Percentiles rank a stretch among this genome's conserved stretches.
Evolutionary conservation across 352 stramenopile genomes (phyloP).

Genomic region (Globisporangium rhizosaccharum): DNA sequence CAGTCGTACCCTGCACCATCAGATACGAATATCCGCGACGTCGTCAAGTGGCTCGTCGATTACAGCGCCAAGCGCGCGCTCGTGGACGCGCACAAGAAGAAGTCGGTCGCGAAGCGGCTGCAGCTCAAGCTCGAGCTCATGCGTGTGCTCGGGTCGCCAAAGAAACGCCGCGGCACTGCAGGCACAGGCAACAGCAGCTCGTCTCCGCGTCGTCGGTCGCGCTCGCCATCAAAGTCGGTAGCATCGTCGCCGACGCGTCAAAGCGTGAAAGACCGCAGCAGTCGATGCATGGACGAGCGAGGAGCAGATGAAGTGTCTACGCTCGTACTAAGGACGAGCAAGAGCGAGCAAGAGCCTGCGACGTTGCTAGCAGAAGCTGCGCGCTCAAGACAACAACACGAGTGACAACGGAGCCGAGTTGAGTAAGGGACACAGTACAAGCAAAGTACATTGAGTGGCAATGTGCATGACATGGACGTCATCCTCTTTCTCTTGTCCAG

Average conservation of each 20-base stretch:
- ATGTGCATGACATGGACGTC: too few species aligned
- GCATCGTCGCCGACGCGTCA: not conserved
- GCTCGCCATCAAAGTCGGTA: constrained; percentile 3
- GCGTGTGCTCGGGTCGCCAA: constrained; percentile 16
- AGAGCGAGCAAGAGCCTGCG: not conserved
- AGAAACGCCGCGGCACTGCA: constrained; percentile 4
- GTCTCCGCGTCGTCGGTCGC: not conserved
- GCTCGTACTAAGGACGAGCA: not conserved
- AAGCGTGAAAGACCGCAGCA: not conserved
- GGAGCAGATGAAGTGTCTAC: too few species aligned
- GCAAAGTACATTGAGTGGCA: not conserved
- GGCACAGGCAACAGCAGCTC: not conserved
- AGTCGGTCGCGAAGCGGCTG: constrained; percentile 13
- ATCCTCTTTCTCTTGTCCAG: too few species aligned
- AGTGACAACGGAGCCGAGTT: not conserved
- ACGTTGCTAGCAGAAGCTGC: constrained; percentile 9
- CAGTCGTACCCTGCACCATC: constrained; percentile 27
- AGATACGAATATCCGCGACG: constrained; percentile 25
- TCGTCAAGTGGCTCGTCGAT: constrained; percentile 39
- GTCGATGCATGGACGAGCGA: not conserved
- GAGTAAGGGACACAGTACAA: not conserved
- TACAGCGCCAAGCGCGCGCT: constrained; percentile 28
- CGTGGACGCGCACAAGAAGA: constrained; percentile 21
- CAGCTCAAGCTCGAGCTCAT: constrained; percentile 37
- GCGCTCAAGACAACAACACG: not conserved